Evolutionary conservation across 2,329 filamentous ascomycete species (phyloP).

Genomic region (Aureobasidium sp.): DNA sequence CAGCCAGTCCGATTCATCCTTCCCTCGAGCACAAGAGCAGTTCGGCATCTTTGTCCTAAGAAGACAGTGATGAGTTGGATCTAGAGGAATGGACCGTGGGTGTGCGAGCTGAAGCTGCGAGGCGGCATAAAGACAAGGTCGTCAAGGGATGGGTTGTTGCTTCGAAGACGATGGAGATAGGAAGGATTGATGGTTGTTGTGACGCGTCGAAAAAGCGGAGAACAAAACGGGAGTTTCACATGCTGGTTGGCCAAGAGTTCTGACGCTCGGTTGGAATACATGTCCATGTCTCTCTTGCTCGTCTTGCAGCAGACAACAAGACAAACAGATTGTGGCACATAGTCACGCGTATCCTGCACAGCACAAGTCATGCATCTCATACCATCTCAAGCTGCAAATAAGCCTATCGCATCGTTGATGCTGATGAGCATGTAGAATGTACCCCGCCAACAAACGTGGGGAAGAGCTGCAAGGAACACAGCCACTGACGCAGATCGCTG

Average conservation of each 20-base stretch:
- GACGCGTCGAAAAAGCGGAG: slow-evolving; percentile 7
- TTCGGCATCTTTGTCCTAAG: slow-evolving; percentile 8
- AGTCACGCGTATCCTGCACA: neutral
- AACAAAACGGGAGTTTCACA: neutral
- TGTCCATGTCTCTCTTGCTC: too few species aligned
- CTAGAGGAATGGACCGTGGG: too few species aligned
- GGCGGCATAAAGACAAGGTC: too few species aligned
- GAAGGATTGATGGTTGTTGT: neutral
- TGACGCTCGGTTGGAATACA: too few species aligned
- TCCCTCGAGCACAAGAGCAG: slow-evolving; percentile 3
- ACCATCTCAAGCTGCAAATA: neutral
- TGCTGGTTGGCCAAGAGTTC: too few species aligned
- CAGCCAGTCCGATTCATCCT: neutral
- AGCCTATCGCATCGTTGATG: neutral
- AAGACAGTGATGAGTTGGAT: too few species aligned
- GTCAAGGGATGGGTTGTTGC: too few species aligned
- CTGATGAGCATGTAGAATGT: neutral
- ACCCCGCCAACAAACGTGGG: slow-evolving; percentile 11
- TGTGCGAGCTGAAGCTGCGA: neutral
- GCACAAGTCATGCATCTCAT: neutral
- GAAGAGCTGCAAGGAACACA: slow-evolving; percentile 14
- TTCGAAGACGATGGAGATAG: neutral
- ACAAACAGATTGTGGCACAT: slow-evolving; percentile 6
- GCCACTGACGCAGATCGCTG: slow-evolving; percentile 7
- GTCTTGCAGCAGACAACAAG: neutral